phyloP scores from a whole-genome alignment of 192 early-diverging fungal genomes.

The Chytriomyces sp. region DNA sequence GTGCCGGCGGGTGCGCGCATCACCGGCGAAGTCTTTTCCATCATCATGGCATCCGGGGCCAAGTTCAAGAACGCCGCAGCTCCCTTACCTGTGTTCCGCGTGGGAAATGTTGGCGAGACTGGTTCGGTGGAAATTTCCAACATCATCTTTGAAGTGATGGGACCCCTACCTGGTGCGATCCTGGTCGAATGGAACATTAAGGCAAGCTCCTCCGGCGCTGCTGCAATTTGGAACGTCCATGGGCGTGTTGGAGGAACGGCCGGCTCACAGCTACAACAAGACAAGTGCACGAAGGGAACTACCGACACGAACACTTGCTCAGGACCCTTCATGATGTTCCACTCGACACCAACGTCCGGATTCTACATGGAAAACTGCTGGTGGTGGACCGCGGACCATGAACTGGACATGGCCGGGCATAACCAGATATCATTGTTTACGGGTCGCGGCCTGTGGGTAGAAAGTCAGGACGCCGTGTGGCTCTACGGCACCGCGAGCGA shows the following conservation, averaged over 20 bases:
- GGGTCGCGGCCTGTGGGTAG: slow-evolving; percentile 42
- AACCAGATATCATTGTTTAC: slow-evolving; percentile 37
- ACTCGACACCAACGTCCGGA: no score
- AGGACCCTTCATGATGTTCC: no score
- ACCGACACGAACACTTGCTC: no score
- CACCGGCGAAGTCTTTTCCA: slow-evolving; percentile 41
- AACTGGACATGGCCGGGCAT: slow-evolving; percentile 45
- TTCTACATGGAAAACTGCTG: slow-evolving; percentile 14
- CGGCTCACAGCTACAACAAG: no score
- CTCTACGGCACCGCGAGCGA: slow-evolving; percentile 40
- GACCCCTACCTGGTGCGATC: slow-evolving; percentile 39
- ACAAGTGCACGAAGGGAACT: no score
- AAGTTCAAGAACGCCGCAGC: slow-evolving; percentile 17
- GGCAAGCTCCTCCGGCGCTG: slow-evolving; percentile 22
- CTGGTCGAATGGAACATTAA: slow-evolving; percentile 47
- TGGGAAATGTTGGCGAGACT: slow-evolving; percentile 39
- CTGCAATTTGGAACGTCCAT: slow-evolving; percentile 47
- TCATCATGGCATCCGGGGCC: slow-evolving; percentile 33
- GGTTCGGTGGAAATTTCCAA: slow-evolving; percentile 41
- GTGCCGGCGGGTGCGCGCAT: slow-evolving; percentile 40
- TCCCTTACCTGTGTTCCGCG: slow-evolving; percentile 35
- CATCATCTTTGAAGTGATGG: no score
- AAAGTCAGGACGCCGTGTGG: slow-evolving; percentile 43
- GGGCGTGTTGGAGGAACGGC: slow-evolving; percentile 43
- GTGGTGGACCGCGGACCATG: slow-evolving; percentile 36